These are phyloP conservation scores for Backusella tuberculispora DNA, from an alignment of 192 early-diverging fungal genomes.

Conservation along the genomic window DNA sequence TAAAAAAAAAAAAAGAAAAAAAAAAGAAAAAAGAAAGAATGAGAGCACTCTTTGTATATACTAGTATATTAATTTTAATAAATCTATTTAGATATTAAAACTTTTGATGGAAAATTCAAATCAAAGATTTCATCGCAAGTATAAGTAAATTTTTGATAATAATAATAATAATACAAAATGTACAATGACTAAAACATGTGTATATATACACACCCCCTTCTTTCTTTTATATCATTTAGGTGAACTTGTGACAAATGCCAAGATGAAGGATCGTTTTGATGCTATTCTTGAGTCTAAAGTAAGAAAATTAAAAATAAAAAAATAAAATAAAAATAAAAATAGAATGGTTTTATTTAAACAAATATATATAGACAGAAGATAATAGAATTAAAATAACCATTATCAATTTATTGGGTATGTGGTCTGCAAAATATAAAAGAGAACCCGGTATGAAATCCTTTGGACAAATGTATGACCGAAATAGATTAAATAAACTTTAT, in stretches of 20 bases:
- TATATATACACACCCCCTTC: too few species aligned
- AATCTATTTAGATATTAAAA: conserved; percentile 33
- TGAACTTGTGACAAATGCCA: conserved; percentile 31
- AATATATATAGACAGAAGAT: conserved; percentile 27
- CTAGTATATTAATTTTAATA: too few species aligned
- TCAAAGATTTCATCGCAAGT: conserved; percentile 36
- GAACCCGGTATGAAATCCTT: conserved; percentile 34
- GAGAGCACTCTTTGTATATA: neutral
- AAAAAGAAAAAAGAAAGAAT: too few species aligned
- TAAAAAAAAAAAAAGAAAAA: neutral
- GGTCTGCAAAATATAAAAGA: conserved; percentile 40
- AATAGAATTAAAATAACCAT: conserved; percentile 27
- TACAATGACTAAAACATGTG: neutral
- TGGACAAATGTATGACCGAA: conserved; percentile 29
- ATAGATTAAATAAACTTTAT: conserved; percentile 17
- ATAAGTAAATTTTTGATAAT: neutral
- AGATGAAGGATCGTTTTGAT: conserved; percentile 41
- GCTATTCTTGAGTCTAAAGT: conserved; percentile 25
- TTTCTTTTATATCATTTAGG: conserved; percentile 13
- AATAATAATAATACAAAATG: neutral
- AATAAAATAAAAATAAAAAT: neutral
- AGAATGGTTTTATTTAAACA: neutral
- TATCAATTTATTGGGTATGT: conserved; percentile 34
- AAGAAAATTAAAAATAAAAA: neutral
- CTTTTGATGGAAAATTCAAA: conserved; percentile 42